Percentiles rank a stretch among this genome's conserved stretches.
Evolutionary conservation across 768 basidiomycete species (phyloP).

Genomic region (Sarcodon aspratus): DNA sequence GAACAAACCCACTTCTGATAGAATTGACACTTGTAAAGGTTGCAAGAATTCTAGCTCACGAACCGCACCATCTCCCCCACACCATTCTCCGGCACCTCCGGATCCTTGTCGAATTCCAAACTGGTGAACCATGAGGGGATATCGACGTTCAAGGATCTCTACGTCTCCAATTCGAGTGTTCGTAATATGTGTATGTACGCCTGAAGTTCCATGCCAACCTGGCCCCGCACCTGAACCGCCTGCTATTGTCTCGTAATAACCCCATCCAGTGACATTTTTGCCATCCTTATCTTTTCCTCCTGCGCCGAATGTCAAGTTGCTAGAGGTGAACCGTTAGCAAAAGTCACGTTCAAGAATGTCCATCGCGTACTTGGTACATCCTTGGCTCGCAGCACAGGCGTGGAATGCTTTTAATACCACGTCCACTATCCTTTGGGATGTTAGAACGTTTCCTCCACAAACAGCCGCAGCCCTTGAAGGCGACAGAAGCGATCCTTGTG

Average conservation of each 20-base stretch:
- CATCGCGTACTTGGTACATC: constrained; percentile 72
- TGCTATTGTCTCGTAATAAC: constrained; percentile 81
- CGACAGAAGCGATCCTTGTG: constrained; percentile 63
- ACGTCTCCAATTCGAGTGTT: constrained; percentile 91
- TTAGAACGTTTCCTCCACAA: constrained; percentile 87
- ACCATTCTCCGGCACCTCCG: constrained; percentile 60
- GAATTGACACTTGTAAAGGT: constrained; percentile 76
- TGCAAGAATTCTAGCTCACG: constrained; percentile 78
- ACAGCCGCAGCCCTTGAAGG: constrained; percentile 85
- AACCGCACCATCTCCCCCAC: constrained; percentile 77
- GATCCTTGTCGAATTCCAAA: constrained; percentile 68
- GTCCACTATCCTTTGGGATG: constrained; percentile 89
- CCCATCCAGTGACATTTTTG: constrained; percentile 70
- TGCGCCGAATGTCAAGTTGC: constrained; percentile 82
- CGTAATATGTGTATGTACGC: constrained; percentile 90
- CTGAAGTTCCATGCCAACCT: constrained; percentile 84
- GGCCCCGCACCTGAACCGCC: constrained; percentile 91
- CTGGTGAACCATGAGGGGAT: constrained; percentile 80
- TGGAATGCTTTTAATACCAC: constrained; percentile 89
- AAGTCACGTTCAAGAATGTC: background rate
- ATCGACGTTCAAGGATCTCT: constrained; percentile 87
- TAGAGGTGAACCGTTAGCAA: constrained; percentile 13
- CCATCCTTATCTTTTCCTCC: constrained; percentile 84
- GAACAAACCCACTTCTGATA: constrained; percentile 57
- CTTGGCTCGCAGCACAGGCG: constrained; percentile 87